phyloP scores from a whole-genome alignment of 768 basidiomycete genomes.

The Panus rudis region DNA sequence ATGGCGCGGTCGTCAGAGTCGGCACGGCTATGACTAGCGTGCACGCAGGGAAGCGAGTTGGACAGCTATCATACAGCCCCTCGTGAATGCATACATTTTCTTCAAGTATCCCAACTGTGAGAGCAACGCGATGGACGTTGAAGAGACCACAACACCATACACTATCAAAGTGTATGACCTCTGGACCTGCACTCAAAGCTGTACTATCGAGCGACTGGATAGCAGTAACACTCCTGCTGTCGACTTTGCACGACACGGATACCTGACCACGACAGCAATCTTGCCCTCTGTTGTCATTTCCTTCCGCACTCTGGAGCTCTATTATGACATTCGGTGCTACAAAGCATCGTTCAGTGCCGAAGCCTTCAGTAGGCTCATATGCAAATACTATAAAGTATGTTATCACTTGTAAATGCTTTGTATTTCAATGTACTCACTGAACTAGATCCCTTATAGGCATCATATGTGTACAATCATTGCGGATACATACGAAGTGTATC shows the following conservation, averaged over 20 bases:
- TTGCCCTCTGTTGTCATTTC: conserved; percentile 7
- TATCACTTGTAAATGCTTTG: background rate
- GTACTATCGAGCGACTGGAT: conserved; percentile 1
- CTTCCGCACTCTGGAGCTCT: conserved; percentile 6
- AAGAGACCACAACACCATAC: too few relatives aligned
- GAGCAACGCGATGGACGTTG: too few relatives aligned
- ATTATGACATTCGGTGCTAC: conserved; percentile 2
- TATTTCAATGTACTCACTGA: too few relatives aligned
- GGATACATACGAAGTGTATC: conserved; percentile 30
- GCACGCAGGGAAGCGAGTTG: background rate
- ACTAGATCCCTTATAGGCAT: conserved; percentile 24
- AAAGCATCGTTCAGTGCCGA: conserved; percentile 12
- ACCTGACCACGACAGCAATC: conserved; percentile 6
- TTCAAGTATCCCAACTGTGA: background rate
- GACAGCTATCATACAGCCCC: background rate
- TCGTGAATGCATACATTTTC: background rate
- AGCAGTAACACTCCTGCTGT: conserved; percentile 7
- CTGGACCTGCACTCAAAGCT: background rate
- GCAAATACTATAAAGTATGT: conserved; percentile 10
- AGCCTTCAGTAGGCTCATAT: conserved; percentile 9
- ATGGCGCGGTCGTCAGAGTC: too few relatives aligned
- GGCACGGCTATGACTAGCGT: too few relatives aligned
- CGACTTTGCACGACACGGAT: conserved; percentile 7
- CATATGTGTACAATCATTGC: conserved; percentile 20
- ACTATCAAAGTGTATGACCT: conserved; percentile 1